These are phyloP conservation scores for Eleusine coracana DNA, from an alignment of 176 grass and related monocot species.

Conservation along the genomic window DNA sequence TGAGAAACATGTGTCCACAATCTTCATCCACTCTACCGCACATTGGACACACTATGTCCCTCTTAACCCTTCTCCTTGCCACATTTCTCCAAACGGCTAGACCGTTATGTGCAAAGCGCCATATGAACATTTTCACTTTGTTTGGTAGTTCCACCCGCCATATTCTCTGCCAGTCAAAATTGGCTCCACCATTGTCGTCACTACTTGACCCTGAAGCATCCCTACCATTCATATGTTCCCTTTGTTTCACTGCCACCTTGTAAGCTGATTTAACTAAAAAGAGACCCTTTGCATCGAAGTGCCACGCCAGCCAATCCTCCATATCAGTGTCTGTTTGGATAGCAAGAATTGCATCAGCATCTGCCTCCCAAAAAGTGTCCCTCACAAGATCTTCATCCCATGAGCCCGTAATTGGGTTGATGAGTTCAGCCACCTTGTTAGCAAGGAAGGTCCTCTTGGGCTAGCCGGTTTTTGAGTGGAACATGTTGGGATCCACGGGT, in stretches of 20 bases:
- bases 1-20: not conserved
- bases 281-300: not conserved
- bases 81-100: not conserved
- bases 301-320: not conserved
- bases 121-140: not conserved
- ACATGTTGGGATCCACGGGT: not conserved
- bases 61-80: not conserved
- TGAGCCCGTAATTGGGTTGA: not conserved
- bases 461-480: not conserved
- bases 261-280: not conserved
- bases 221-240: fast-evolving
- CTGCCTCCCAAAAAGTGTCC: not conserved
- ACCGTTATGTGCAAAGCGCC: not conserved
- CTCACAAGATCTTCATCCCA: not conserved
- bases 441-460: not conserved
- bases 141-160: fast-evolving
- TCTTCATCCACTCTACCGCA: not conserved
- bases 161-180: not conserved
- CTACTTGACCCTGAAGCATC: not conserved
- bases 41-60: not conserved
- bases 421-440: not conserved
- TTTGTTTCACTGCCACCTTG: not conserved
- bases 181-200: too few relatives aligned
- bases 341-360: not conserved
- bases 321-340: not conserved